Conservation (phyloP, 2,329 filamentous ascomycete genomes). For the Emergomyces pasteurianus region DNA sequence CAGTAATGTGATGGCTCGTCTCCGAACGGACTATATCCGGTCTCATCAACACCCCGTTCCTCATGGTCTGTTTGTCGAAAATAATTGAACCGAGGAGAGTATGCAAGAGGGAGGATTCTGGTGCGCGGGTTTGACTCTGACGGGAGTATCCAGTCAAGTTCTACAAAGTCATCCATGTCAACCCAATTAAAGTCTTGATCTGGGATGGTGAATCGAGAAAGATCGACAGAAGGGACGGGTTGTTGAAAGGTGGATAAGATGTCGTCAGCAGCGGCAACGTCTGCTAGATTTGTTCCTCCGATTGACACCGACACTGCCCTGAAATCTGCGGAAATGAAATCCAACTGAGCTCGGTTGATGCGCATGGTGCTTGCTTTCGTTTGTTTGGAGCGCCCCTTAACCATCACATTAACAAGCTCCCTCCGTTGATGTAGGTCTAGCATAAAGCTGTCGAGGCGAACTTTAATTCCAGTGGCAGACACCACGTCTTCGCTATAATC, state of each 20-base stretch:
- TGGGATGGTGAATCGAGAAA: conserved; percentile 87
- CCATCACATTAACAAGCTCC: conserved; percentile 77
- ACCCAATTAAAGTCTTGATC: conserved; percentile 96
- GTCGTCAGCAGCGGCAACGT: conserved; percentile 53
- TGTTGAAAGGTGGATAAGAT: conserved; percentile 46
- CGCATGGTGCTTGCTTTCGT: conserved; percentile 85
- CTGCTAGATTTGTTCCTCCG: conserved; percentile 63
- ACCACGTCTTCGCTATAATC: conserved; percentile 68
- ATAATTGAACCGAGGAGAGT: conserved; percentile 90
- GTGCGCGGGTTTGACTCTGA: conserved; percentile 84
- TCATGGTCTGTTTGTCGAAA: conserved; percentile 93
- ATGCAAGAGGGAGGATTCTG: conserved; percentile 84
- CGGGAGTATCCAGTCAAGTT: conserved; percentile 90
- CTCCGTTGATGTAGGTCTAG: conserved; percentile 88
- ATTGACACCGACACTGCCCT: conserved; percentile 88
- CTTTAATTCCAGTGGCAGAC: conserved; percentile 91
- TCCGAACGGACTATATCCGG: conserved; percentile 79
- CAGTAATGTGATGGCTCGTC: conserved; percentile 89
- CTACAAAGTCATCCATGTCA: conserved; percentile 98
- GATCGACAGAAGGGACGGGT: conserved; percentile 41
- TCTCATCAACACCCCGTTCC: conserved; percentile 59
- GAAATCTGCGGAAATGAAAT: conserved; percentile 83
- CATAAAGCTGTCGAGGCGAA: conserved; percentile 93
- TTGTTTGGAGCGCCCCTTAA: conserved; percentile 62
- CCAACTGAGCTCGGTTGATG: conserved; percentile 87